Evolutionary conservation across 2,329 filamentous ascomycete species (phyloP), one percentile per base, ranked within the genome.

Genomic region (Coniochaeta sp.): DNA sequence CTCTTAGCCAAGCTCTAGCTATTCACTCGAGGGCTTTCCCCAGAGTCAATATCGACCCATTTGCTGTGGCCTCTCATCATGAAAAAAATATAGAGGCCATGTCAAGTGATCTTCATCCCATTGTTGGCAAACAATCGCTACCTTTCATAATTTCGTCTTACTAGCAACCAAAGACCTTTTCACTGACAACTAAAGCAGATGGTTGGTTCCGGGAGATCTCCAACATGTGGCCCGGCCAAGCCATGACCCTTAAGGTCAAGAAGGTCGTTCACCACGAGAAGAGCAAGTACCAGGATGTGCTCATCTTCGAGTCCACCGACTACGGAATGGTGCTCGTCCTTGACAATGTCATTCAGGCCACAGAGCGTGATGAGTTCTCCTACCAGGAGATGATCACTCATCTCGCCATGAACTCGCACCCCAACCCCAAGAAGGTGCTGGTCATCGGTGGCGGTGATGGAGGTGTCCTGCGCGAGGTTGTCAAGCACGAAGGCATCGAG

Each of bases 331-430:
- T 98, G 63, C 85, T 99, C 62, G 93, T 99, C 65, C 87, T 99
- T 68, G 95, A 99, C 85, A 98, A 98, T 75, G 95, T 97, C 75
- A 96, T 99, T 77, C 95, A 99, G 81, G 92, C 88, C 85, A 98
- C 95, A 68, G 95, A 99, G 86, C 89, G 93, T 67, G 92, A 99
- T 74, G 95, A 99, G 82, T 99, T 98, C 84, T 91, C 93, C 70
- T 96, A 96, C 87, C 95, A 99, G 84, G 95, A 99, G 86, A 99
- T 99, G 95, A 99, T 99, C 79, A 93, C 93, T 69, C 92, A 99
- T 80, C 85, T 99, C 68, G 95, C 92, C 79, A 91, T 99, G 89
- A 95, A 96, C 86, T 91, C 93, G 59, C 95, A 99, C 86, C 95
- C 95, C 68, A 88, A 96, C 83, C 95, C 95, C 73, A 95, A 98